Base-by-base conservation (phyloP, 306 rosid species). In the Corylus avellana region DNA sequence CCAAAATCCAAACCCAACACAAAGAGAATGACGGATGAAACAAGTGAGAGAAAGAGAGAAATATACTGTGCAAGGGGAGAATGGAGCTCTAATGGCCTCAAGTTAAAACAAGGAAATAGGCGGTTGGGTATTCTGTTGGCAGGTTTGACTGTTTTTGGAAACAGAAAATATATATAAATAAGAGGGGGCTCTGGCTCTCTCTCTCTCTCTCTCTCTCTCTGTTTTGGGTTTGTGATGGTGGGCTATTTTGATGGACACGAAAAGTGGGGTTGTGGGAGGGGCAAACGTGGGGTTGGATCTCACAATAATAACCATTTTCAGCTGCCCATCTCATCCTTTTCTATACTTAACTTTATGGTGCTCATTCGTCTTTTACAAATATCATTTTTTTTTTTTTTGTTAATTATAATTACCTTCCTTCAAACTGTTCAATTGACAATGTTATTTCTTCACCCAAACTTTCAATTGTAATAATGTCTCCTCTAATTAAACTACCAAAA, bases 151-250 rank as follows among this genome's bases (percentile, higher is more conserved):
- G 58, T 56, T 72, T 44, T n/a, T 47, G 51, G 35, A 53, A 57
- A 22, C 4, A 51, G 49, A 46, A 32, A 32, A 32, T 32, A 37
- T 29, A 71, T 8, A 48, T 39, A 35, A 11, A 71, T 10, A 49
- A 73, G 22, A 18, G 18, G 69, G 18, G 11, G 73, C 8, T 29
- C 6, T 63, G 61, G 80, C 12, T 44, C 10, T 68, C 35, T 32
- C 35, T 22, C 25, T 22, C 25, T 22, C 25, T 22, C 25, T 22
- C 25, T 22, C 25, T 22, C 25, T 8, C 37, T 56, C 32, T 17
- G 61, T 48, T 25, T 67, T 53, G 22, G 70, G 75, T 6, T 78
- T 46, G 47, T 57, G 67, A 46, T 81, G 67, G 84, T 79, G 83
- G 79, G 75, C 11, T 6, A 8, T 0, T 73, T 58, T 12, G 58